These are phyloP conservation scores for Erysimum cheiri DNA, from an alignment of 441 rosid species.

Conservation along the genomic window DNA sequence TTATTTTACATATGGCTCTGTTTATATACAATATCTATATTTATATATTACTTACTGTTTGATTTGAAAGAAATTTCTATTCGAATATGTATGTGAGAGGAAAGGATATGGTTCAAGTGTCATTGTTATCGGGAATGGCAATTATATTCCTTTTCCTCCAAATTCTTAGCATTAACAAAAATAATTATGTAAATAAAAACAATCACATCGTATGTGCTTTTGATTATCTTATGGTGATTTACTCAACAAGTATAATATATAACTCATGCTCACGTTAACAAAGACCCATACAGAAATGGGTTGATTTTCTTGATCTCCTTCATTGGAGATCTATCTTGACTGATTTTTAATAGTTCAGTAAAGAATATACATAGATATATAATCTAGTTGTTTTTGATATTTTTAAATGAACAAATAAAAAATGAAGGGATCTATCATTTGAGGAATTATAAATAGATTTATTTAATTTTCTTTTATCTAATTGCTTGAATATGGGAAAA, in stretches of 20 bases:
- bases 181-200: slow-evolving; percentile 26
- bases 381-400: neutral
- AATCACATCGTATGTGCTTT: slow-evolving; percentile 21
- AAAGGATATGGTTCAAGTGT: slow-evolving; percentile 56
- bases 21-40: slow-evolving; percentile 2
- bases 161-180: slow-evolving; percentile 20
- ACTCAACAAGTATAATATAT: slow-evolving; percentile 2
- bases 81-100: slow-evolving; percentile 32
- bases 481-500: slow-evolving; percentile 37
- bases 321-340: slow-evolving; percentile 11
- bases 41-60: slow-evolving; percentile 11
- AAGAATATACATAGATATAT: neutral
- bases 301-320: slow-evolving; percentile 27
- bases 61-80: slow-evolving; percentile 36
- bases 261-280: slow-evolving; percentile 27
- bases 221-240: slow-evolving; percentile 11
- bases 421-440: slow-evolving; percentile 30
- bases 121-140: slow-evolving; percentile 60
- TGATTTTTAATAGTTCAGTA: neutral
- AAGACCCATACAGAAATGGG: neutral
- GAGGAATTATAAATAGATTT: slow-evolving; percentile 32
- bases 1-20: neutral
- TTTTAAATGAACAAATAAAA: slow-evolving; percentile 1
- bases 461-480: neutral
- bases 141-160: slow-evolving; percentile 38